Percentiles rank a stretch among this genome's conserved stretches.
These are phyloP conservation scores for Pseudogymnoascus sp. DNA, from an alignment of 2,329 filamentous ascomycete genomes.

Conservation along the genomic window DNA sequence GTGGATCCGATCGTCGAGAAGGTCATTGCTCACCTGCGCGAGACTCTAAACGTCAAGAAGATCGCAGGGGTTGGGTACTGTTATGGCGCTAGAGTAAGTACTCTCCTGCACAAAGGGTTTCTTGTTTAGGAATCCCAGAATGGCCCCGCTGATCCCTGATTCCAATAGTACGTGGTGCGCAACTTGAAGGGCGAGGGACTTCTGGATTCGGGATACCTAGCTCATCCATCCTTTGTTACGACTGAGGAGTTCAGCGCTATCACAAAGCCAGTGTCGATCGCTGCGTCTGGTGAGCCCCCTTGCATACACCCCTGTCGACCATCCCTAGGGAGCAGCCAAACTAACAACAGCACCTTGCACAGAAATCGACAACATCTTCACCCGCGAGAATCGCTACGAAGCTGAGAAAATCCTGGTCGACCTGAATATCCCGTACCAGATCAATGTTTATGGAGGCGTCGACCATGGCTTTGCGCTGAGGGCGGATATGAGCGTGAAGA, in stretches of 20 bases:
- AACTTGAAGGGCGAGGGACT: neutral
- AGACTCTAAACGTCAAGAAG: constrained; percentile 42
- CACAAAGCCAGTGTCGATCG: constrained; percentile 59
- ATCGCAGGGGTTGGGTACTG: constrained; percentile 66
- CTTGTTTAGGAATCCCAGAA: neutral
- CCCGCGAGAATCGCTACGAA: constrained; percentile 53
- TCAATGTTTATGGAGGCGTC: constrained; percentile 66
- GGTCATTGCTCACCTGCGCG: constrained; percentile 50
- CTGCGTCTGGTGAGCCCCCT: constrained; percentile 33
- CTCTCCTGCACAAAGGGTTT: constrained; percentile 55
- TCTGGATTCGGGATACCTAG: constrained; percentile 50
- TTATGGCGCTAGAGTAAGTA: constrained; percentile 71
- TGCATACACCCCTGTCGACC: neutral
- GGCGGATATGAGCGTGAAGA: constrained; percentile 50
- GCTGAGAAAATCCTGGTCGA: constrained; percentile 55
- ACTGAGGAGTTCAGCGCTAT: constrained; percentile 59
- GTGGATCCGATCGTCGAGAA: constrained; percentile 35
- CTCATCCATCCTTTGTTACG: constrained; percentile 70
- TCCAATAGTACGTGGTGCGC: neutral
- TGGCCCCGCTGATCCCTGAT: neutral
- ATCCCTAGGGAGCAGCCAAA: neutral
- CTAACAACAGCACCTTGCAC: constrained; percentile 22
- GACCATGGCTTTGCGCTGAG: constrained; percentile 70
- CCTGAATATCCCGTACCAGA: constrained; percentile 52
- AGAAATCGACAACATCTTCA: constrained; percentile 59